Evolutionary conservation across 495 filamentous ascomycete species (phyloP).

Genomic region (Hypoxylon lenormandii): DNA sequence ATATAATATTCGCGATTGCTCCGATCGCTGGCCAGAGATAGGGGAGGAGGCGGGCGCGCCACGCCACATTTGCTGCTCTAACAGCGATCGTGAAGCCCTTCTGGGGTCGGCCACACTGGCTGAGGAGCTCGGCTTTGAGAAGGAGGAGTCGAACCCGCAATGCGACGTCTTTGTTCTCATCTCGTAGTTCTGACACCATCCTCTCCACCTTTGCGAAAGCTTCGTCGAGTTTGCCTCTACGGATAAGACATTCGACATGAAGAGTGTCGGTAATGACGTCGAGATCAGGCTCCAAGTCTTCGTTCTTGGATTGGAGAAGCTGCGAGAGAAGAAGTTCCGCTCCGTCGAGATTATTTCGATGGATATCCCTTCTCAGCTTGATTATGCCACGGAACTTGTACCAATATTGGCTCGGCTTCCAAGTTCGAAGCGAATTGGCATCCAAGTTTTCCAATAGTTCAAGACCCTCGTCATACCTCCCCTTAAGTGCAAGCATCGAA

Average conservation of each 20-base stretch:
- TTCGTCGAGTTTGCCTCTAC: slow-evolving; percentile 68
- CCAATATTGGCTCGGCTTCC: slow-evolving; percentile 86
- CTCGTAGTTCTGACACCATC: slow-evolving; percentile 71
- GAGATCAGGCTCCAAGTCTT: slow-evolving; percentile 74
- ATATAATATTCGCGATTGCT: slow-evolving; percentile 74
- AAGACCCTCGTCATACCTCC: slow-evolving; percentile 78
- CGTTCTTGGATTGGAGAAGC: slow-evolving; percentile 61
- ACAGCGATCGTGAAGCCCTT: slow-evolving; percentile 86
- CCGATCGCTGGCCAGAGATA: slow-evolving; percentile 82
- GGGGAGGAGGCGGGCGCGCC: slow-evolving; percentile 76
- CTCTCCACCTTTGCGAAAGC: slow-evolving; percentile 78
- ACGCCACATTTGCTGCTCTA: slow-evolving; percentile 80
- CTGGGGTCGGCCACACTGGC: slow-evolving; percentile 75
- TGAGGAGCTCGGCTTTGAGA: slow-evolving; percentile 79
- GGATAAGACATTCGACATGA: slow-evolving; percentile 77
- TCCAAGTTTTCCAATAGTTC: slow-evolving; percentile 72
- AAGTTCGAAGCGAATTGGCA: slow-evolving; percentile 73
- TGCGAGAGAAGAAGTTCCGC: slow-evolving; percentile 74
- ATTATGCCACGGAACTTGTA: slow-evolving; percentile 76
- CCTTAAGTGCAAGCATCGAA: slow-evolving; percentile 62
- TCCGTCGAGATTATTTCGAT: slow-evolving; percentile 75
- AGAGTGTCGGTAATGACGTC: slow-evolving; percentile 75
- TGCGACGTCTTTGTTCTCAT: slow-evolving; percentile 78
- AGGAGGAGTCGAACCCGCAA: slow-evolving; percentile 80
- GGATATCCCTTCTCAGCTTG: slow-evolving; percentile 75